phyloP scores from a whole-genome alignment of 1,284 basidiomycete species.

The Trichosporon sp. region DNA sequence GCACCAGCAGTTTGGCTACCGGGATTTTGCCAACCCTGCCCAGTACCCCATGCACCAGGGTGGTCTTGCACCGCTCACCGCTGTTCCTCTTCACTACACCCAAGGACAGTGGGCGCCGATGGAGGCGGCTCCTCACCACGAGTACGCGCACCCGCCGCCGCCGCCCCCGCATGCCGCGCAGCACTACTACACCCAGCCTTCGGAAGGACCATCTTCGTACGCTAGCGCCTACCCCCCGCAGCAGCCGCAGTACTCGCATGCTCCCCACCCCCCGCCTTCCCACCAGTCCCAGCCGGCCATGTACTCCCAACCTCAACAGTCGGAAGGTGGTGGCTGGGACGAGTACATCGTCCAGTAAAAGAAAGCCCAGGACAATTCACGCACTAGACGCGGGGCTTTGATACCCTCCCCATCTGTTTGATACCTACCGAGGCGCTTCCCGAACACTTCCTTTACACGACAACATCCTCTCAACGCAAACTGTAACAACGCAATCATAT shows the following conservation, averaged over 20 bases:
- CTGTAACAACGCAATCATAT: slow-evolving; percentile 9
- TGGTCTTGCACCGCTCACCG: slow-evolving; percentile 9
- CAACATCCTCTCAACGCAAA: neutral
- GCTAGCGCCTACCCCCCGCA: slow-evolving; percentile 2
- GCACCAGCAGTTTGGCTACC: slow-evolving; percentile 21
- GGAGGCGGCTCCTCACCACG: neutral
- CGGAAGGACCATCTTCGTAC: slow-evolving; percentile 10
- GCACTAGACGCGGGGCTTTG: neutral
- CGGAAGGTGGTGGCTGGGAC: slow-evolving; percentile 8
- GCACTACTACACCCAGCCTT: slow-evolving; percentile 11
- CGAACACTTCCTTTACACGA: slow-evolving; percentile 12
- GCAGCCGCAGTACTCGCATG: slow-evolving; percentile 16
- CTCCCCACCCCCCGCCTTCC: neutral
- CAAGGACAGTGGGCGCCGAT: slow-evolving; percentile 16
- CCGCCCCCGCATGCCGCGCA: slow-evolving; percentile 15
- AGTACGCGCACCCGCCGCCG: slow-evolving; percentile 19
- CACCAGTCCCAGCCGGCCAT: slow-evolving; percentile 15
- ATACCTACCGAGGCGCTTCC: neutral
- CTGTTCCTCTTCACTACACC: slow-evolving; percentile 13
- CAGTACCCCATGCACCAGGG: slow-evolving; percentile 16
- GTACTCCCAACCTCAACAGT: slow-evolving; percentile 17
- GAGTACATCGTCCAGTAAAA: slow-evolving; percentile 18
- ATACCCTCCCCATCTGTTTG: slow-evolving; percentile 3
- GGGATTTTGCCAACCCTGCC: slow-evolving; percentile 5
- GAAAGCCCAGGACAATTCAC: neutral